Base-by-base conservation (phyloP, 2,329 filamentous ascomycete species). In the Tolypocladium guangdongense region DNA sequence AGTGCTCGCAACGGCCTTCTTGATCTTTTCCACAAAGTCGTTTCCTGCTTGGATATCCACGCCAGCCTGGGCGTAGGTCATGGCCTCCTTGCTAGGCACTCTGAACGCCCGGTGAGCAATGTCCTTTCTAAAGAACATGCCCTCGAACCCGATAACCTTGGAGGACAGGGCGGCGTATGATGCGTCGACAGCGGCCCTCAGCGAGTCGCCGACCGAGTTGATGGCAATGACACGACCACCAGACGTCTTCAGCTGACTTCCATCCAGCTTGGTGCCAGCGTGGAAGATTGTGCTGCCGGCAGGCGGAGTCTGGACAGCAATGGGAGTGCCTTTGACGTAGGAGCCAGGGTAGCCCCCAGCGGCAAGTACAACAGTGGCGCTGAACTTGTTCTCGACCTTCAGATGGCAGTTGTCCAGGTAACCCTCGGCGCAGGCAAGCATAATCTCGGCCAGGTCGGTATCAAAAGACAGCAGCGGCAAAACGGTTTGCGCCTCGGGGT, bases 1-100 rank as follows among this genome's bases (percentile, higher is more conserved):
- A 27, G 93, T 99, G 46, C 88, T 87, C 32, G 83, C 81, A n/a
- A 97, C 92, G 7, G 87, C 88, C 57, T 83, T 80, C 74, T 95
- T 96, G 78, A 99, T 99, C 60, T 86, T 84, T 66, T 91, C 82
- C 47, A 99, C 92, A 47, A 99, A 87, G 57, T 88, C 82, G 67
- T 99, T 99, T 30, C 93, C 93, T 7, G 89, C 88, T 59, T 96
- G 90, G 57, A 99, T 96, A 62, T 88, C 93, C 24, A 99, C 93
- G 54, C 93, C 93, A 2, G 93, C 90, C 50, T 88, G 82, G 10
- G 92, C 93, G 66, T 99, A 99, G 8, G 93, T 97, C 67, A 99
- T 79, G 51, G 78, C 75, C 51, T 76, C 72, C 56, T 74, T 71
- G 16, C 68, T 68, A 1, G 63, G 59, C 36, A 68, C 62, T 55